Evolutionary conservation across 352 stramenopile species (phyloP), one percentile per base, ranked within the genome.

Genomic region (Pythium pectinolyticum): DNA sequence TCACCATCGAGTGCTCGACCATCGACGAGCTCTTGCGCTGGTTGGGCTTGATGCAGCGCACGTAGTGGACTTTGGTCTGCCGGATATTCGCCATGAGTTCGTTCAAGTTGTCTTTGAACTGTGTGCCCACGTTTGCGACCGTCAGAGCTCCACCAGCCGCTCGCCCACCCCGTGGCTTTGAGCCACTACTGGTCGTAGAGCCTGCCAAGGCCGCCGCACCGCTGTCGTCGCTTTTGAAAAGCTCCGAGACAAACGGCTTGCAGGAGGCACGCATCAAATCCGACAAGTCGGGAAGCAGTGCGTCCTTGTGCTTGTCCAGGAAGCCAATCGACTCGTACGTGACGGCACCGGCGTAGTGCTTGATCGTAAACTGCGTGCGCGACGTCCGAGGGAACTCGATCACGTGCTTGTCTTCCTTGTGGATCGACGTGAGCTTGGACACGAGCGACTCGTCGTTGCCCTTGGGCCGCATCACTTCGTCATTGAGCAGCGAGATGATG

Each of bases 11-110:
- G 46, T 97, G 77, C 57, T 97, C 90, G 73, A 99, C 84, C 70
- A 81, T 74, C 5, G 66, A 62, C 2, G 82, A 64, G 65, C 97
- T 97, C 53, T 99, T 97, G 20, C 88, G 81, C 66, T 98, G 94
- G 74, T 99, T 99, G 2, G 97, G 97, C 72, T 99, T 99, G 60
- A 99, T 97, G 72, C 97, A 99, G n/a, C 97, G 88, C 35, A 99
- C 96, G 63, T 99, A 99, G 62, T 99, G 97, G 2, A 98, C 95
- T 53, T 98, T 91, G 6, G 95, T 99, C 47, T 86, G 77, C 25
- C 96, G 88, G 34, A 99, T 94, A 47, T 90, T 97, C 17, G 82
- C 83, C 66, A 99, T 97, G 28, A 99, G 82, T 61, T 96, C 81
- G 50, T 85, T 86, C 7, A 99, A 77, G 50, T 98, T 93, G 51